Evolutionary conservation across 148 eudicot species (phyloP).

Genomic region (Talinum fruticosum): DNA sequence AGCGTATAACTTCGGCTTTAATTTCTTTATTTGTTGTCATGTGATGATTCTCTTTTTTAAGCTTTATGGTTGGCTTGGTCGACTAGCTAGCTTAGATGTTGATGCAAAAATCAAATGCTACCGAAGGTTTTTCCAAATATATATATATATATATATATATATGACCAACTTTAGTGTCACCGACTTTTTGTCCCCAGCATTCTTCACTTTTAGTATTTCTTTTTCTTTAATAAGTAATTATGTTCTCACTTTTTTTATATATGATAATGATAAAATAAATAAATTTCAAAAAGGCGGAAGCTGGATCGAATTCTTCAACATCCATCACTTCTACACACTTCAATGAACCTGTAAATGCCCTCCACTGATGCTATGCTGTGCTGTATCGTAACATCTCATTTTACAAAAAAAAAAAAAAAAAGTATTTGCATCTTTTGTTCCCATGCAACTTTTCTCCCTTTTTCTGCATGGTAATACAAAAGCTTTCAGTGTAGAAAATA

Average conservation of each 20-base stretch:
- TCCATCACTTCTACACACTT: neutral
- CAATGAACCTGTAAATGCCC: neutral
- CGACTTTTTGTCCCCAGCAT: constrained; percentile 14
- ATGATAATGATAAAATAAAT: neutral
- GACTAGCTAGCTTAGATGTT: neutral
- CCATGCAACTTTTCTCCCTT: no score
- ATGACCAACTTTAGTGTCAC: constrained; percentile 23
- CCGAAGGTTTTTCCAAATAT: constrained; percentile 33
- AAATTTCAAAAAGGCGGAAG: constrained; percentile 4
- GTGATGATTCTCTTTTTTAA: constrained; percentile 1
- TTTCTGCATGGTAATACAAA: no score
- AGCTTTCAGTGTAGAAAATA: no score
- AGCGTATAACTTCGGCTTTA: no score
- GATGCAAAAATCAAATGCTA: neutral
- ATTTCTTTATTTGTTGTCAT: neutral
- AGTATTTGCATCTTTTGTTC: no score
- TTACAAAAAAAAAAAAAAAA: neutral
- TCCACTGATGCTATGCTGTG: neutral
- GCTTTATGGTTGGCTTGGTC: constrained; percentile 2
- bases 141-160: neutral
- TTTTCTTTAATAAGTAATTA: neutral
- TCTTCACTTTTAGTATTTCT: neutral
- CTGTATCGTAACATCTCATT: neutral
- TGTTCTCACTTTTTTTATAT: neutral
- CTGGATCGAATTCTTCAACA: constrained; percentile 4